phyloP scores from a whole-genome alignment of 129 eudicot species.

The Artemisia tridentata region DNA sequence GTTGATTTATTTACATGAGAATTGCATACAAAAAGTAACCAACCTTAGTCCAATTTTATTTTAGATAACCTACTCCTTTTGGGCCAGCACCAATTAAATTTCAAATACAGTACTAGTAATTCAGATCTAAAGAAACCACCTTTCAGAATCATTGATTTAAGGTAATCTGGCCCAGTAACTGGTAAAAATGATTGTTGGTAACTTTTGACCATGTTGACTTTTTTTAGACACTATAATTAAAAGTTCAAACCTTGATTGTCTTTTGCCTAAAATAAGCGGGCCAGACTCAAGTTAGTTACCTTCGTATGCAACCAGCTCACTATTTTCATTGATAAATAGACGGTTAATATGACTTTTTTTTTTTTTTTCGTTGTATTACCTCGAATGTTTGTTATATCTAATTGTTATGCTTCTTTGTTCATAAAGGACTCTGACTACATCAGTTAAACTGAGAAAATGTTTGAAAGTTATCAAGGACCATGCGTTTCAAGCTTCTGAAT shows the following conservation, averaged over 20 bases:
- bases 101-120: not conserved
- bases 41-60: not conserved
- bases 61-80: not conserved
- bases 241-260: not conserved
- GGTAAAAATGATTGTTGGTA: not conserved
- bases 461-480: conserved; percentile 47
- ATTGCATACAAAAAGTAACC: not conserved
- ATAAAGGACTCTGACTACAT: conserved; percentile 54
- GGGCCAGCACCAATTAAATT: not conserved
- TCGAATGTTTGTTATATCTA: not conserved
- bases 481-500: conserved; percentile 55
- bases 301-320: conserved; percentile 7
- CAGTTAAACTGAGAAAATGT: conserved; percentile 49
- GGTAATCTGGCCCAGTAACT: not conserved
- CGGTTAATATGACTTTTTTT: not conserved
- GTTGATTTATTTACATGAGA: conserved; percentile 3
- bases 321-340: conserved; percentile 4
- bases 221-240: not conserved
- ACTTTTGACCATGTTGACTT: not conserved
- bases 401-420: conserved; percentile 1
- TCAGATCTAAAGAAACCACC: too few species aligned
- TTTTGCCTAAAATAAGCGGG: not conserved
- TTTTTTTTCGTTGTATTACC: not conserved
- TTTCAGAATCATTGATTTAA: not conserved
- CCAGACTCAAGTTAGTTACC: not conserved